Percentiles rank a stretch among this genome's conserved stretches.
phyloP scores from a whole-genome alignment of 192 early-diverging fungal species.

The Mortierella claussenii region DNA sequence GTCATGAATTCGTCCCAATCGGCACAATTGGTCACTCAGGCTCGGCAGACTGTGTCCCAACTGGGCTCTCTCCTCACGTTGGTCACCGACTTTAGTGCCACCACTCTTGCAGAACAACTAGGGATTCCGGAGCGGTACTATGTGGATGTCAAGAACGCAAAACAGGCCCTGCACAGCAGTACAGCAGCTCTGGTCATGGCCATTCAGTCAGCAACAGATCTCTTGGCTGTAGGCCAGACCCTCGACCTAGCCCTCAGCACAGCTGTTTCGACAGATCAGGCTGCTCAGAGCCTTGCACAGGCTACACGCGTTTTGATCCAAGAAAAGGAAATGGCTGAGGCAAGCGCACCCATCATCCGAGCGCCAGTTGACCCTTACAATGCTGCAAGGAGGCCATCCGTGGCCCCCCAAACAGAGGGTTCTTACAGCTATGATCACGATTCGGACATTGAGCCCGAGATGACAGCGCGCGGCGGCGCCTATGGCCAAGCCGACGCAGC shows the following conservation, averaged over 20 bases:
- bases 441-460: conserved; percentile 42
- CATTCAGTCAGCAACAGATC: conserved; percentile 65
- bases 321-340: conserved; percentile 38
- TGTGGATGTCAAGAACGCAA: conserved; percentile 65
- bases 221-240: conserved; percentile 55
- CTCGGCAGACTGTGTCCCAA: conserved; percentile 52
- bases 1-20: conserved; percentile 51
- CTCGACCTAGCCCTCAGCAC: conserved; percentile 38
- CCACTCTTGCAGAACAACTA: conserved; percentile 24
- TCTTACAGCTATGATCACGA: conserved; percentile 40
- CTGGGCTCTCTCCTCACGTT: conserved; percentile 51
- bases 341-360: neutral
- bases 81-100: conserved; percentile 50
- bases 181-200: conserved; percentile 70
- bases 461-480: conserved; percentile 6
- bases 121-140: conserved; percentile 50
- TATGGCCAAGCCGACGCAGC: neutral
- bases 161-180: conserved; percentile 70
- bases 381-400: conserved; percentile 2
- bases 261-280: conserved; percentile 16
- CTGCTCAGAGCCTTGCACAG: conserved; percentile 27
- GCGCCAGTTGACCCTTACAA: conserved; percentile 1
- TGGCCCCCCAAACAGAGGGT: conserved; percentile 1
- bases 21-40: conserved; percentile 51
- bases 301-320: conserved; percentile 38